Evolutionary conservation across 140 eudicot species (phyloP).

Genomic region (Anethum foeniculum): DNA sequence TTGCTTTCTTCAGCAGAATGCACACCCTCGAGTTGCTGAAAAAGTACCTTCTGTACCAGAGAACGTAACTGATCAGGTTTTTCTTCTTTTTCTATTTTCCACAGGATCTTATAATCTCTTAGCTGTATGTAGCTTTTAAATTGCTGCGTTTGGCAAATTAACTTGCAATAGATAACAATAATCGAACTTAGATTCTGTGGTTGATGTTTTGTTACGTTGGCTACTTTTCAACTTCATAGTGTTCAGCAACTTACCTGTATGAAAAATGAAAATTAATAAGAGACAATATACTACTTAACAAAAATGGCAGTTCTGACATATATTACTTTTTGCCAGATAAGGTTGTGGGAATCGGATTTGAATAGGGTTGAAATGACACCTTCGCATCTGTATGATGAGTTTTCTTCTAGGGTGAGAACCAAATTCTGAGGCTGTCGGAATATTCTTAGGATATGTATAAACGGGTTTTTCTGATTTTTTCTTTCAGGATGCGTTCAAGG

Average conservation of each 20-base stretch:
- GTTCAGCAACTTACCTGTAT: not conserved
- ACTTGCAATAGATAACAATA: not conserved
- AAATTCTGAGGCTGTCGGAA: not conserved
- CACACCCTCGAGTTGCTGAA: slow-evolving; percentile 94
- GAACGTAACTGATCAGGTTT: slow-evolving; percentile 95
- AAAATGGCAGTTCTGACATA: not conserved
- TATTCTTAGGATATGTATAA: not conserved
- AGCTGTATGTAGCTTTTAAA: not conserved
- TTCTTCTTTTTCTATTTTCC: not conserved
- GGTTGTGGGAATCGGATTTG: slow-evolving; percentile 95
- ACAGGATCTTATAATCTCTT: not conserved
- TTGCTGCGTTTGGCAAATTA: not conserved
- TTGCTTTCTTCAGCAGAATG: slow-evolving; percentile 93
- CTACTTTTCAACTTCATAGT: not conserved
- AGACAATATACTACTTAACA: not conserved
- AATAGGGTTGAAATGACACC: slow-evolving; percentile 82
- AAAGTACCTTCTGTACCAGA: slow-evolving; percentile 84
- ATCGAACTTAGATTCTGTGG: not conserved
- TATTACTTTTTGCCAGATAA: slow-evolving; percentile 39
- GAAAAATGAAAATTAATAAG: not conserved
- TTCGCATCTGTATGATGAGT: slow-evolving; percentile 76
- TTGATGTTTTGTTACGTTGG: not conserved
- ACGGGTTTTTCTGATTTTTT: no score
- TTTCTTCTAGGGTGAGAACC: slow-evolving; percentile 65
- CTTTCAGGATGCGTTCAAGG: slow-evolving; percentile 78